phyloP scores from a whole-genome alignment of 2,329 filamentous ascomycete species.

The Penicillium sp. region DNA sequence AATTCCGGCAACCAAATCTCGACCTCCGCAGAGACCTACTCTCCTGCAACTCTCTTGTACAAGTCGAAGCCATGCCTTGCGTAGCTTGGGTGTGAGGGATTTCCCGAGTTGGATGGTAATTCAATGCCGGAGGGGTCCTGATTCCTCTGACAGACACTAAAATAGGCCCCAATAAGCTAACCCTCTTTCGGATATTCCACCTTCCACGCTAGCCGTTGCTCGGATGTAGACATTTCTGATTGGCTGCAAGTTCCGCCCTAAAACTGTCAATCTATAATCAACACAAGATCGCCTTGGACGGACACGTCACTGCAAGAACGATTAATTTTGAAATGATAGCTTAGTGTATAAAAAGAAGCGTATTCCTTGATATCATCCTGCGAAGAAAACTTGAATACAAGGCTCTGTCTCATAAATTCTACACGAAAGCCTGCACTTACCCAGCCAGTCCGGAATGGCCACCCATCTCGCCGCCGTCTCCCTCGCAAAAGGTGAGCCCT shows the following conservation, averaged over 20 bases:
- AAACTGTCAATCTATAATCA: neutral
- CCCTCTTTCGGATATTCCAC: neutral
- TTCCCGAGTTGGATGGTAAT: neutral
- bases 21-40: neutral
- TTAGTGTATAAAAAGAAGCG: neutral
- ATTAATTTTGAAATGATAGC: neutral
- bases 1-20: neutral
- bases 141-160: neutral
- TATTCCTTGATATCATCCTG: neutral
- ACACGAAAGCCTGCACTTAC: neutral
- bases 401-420: neutral
- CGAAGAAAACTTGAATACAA: neutral
- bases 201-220: neutral
- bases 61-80: neutral
- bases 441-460: slow-evolving; percentile 15
- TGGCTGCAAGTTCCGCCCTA: neutral
- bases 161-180: neutral
- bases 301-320: neutral
- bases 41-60: neutral
- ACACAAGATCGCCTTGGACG: neutral
- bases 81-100: neutral
- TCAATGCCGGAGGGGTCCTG: neutral
- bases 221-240: neutral
- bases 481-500: slow-evolving; percentile 30
- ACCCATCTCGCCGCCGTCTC: slow-evolving; percentile 39